Evolutionary conservation across 2,329 filamentous ascomycete species (phyloP).

Genomic region (Phialophora macrospora): DNA sequence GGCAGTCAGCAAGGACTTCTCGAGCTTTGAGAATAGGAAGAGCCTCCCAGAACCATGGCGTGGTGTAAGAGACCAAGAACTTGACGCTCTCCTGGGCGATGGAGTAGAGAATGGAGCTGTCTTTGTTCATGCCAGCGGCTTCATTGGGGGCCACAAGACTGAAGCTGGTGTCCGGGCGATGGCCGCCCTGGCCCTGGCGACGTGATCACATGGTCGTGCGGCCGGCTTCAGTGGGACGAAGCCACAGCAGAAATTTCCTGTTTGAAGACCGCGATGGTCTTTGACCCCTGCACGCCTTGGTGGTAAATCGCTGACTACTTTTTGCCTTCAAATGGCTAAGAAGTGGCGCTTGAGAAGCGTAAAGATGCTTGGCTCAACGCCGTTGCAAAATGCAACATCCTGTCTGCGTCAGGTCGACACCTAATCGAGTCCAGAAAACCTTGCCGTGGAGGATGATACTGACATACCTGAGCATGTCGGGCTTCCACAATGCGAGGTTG

Average conservation of each 20-base stretch:
- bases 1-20: constrained; percentile 80
- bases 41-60: constrained; percentile 90
- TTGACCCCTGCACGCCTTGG: not conserved
- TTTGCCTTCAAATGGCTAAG: not conserved
- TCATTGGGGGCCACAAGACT: constrained; percentile 93
- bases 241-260: not conserved
- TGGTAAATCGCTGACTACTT: not conserved
- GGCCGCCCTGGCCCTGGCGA: constrained; percentile 59
- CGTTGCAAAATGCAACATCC: not conserved
- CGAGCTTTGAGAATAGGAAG: constrained; percentile 90
- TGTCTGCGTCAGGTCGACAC: not conserved
- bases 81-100: constrained; percentile 64
- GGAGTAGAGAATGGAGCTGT: constrained; percentile 66
- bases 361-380: not conserved
- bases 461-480: not conserved
- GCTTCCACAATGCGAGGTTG: not conserved
- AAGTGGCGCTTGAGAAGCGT: not conserved
- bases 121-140: constrained; percentile 92
- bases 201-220: constrained; percentile 23
- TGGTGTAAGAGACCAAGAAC: constrained; percentile 82
- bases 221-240: not conserved
- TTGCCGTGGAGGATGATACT: not conserved
- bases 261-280: not conserved
- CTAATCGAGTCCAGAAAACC: not conserved
- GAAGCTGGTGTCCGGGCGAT: constrained; percentile 86